Evolutionary conservation across 108 stramenopile genomes (phyloP).

Genomic region (Epithemia pelagica): DNA sequence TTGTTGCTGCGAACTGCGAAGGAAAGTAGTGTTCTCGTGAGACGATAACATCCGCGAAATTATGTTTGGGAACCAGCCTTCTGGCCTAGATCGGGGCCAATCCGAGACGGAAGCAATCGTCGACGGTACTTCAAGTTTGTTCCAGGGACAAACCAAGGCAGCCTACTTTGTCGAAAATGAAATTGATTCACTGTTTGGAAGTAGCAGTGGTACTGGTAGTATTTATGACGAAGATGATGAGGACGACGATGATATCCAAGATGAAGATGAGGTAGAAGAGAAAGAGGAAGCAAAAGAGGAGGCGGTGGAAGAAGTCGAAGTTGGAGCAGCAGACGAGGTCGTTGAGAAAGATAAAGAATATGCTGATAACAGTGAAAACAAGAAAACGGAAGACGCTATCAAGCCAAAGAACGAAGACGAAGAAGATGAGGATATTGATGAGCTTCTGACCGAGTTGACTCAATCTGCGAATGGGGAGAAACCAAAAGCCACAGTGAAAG

Average conservation of each 20-base stretch:
- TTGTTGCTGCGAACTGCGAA: no score
- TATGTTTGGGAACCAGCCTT: no score
- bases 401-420: no score
- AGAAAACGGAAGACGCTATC: no score
- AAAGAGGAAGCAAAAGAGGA: background rate
- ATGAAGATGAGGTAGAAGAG: background rate
- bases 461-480: slow-evolving; percentile 11
- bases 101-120: no score
- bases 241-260: background rate
- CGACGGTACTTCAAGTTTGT: no score
- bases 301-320: background rate
- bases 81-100: no score
- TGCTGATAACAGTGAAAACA: slow-evolving; percentile 53
- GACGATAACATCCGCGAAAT: no score
- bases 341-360: slow-evolving; percentile 2
- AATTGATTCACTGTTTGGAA: background rate
- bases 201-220: background rate
- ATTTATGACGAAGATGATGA: background rate
- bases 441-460: slow-evolving; percentile 39
- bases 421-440: slow-evolving; percentile 48
- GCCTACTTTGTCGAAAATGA: background rate
- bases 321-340: background rate
- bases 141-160: background rate
- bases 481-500: slow-evolving; percentile 16
- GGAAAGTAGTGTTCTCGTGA: no score